Evolutionary conservation across 306 rosid genomes (phyloP).

Genomic region (Erythrophleum fordii): DNA sequence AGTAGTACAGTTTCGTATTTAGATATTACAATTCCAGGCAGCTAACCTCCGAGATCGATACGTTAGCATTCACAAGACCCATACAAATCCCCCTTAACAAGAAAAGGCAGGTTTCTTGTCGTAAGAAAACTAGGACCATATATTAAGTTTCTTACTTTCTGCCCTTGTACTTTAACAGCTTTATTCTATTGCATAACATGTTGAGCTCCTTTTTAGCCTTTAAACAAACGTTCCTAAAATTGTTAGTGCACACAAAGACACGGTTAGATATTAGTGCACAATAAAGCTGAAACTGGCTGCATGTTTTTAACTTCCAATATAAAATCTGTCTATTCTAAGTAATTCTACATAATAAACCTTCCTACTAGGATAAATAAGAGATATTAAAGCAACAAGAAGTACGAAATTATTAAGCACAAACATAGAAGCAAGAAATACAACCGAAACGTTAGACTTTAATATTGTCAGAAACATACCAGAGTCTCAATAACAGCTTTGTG

Average conservation of each 20-base stretch:
- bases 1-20: no score
- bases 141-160: background rate
- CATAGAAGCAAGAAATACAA: conserved; percentile 18
- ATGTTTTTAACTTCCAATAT: conserved; percentile 7
- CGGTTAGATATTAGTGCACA: background rate
- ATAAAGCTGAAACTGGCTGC: background rate
- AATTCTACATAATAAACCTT: conserved; percentile 9
- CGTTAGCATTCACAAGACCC: background rate
- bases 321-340: background rate
- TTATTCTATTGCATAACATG: background rate
- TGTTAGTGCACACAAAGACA: conserved; percentile 6
- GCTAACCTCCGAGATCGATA: background rate
- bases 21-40: no score
- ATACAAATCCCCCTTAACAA: background rate
- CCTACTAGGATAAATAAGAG: background rate
- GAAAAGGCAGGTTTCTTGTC: background rate
- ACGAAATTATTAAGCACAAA: conserved; percentile 18
- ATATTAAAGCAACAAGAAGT: conserved; percentile 4
- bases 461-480: conserved; percentile 56
- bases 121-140: background rate
- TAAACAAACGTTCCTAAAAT: background rate
- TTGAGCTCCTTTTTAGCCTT: background rate
- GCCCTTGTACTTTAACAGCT: background rate
- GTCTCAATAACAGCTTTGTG: conserved; percentile 91
- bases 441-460: conserved; percentile 17